phyloP scores from a whole-genome alignment of 768 basidiomycete species.

The Collybia sordida region DNA sequence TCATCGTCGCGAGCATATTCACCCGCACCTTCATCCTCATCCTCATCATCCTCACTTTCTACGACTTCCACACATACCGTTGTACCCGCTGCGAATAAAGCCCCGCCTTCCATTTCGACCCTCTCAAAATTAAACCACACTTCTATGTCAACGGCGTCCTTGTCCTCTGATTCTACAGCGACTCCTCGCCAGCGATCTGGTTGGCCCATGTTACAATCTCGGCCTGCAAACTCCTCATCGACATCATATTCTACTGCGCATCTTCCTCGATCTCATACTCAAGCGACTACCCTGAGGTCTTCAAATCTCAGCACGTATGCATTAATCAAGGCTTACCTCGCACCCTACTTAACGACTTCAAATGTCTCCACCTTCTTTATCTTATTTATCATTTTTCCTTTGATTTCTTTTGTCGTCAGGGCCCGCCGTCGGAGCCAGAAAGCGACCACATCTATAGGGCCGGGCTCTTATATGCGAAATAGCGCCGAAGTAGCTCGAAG shows the following conservation, averaged over 20 bases:
- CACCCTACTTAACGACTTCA: slow-evolving; percentile 47
- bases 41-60: slow-evolving; percentile 69
- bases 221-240: slow-evolving; percentile 20
- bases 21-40: slow-evolving; percentile 55
- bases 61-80: slow-evolving; percentile 74
- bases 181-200: slow-evolving; percentile 25
- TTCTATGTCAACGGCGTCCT: slow-evolving; percentile 34
- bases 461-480: slow-evolving; percentile 19
- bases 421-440: slow-evolving; percentile 41
- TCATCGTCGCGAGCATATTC: slow-evolving; percentile 40
- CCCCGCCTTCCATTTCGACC: slow-evolving; percentile 19
- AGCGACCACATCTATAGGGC: slow-evolving; percentile 13
- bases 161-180: slow-evolving; percentile 37
- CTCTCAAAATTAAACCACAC: slow-evolving; percentile 24
- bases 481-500: slow-evolving; percentile 60
- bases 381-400: slow-evolving; percentile 44
- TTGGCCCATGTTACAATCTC: slow-evolving; percentile 15
- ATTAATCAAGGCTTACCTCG: slow-evolving; percentile 46
- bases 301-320: slow-evolving; percentile 33
- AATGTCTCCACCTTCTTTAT: slow-evolving; percentile 49
- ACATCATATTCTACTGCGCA: slow-evolving; percentile 15
- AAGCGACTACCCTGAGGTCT: slow-evolving; percentile 17
- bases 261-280: slow-evolving; percentile 13
- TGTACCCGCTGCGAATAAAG: slow-evolving; percentile 45
- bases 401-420: slow-evolving; percentile 51